These are phyloP conservation scores for Chlamydomonas incerta DNA, from an alignment of 139 green algal species.

Conservation along the genomic window DNA sequence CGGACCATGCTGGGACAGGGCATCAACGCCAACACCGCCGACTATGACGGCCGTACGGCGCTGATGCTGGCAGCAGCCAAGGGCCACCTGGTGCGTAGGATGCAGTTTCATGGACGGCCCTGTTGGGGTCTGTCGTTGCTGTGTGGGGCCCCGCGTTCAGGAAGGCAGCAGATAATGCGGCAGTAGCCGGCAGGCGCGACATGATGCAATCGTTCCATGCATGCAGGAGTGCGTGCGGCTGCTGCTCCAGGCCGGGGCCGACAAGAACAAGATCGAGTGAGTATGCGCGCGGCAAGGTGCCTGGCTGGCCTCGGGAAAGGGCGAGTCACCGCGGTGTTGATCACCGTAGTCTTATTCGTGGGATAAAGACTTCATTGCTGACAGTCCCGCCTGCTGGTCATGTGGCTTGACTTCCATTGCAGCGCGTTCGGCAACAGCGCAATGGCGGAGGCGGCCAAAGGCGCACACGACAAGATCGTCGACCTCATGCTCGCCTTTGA, in stretches of 20 bases:
- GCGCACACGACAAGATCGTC: conserved; percentile 32
- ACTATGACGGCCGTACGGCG: conserved; percentile 59
- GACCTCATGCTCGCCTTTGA: conserved; percentile 28
- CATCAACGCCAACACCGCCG: conserved; percentile 37
- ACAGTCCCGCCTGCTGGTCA: no score
- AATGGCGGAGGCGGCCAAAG: conserved; percentile 39
- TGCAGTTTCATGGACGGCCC: no score
- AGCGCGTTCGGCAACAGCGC: conserved; percentile 33
- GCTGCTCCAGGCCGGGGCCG: conserved; percentile 57
- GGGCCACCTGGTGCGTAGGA: conserved; percentile 55
- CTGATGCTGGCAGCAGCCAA: conserved; percentile 69
- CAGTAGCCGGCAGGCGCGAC: no score
- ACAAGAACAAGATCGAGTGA: conserved; percentile 27
- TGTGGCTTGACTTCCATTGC: background rate
- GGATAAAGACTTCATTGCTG: no score
- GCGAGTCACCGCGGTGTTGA: background rate
- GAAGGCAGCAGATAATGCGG: no score
- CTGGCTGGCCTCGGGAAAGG: no score
- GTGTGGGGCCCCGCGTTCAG: no score
- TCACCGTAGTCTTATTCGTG: no score
- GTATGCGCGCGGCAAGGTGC: background rate
- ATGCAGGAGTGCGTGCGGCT: conserved; percentile 47
- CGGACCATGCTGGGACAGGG: conserved; percentile 70
- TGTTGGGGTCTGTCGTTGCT: no score
- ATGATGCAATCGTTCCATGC: no score